Base-by-base conservation (phyloP, 371 early-diverging fungal species). In the Saksenaea oblongispora region DNA sequence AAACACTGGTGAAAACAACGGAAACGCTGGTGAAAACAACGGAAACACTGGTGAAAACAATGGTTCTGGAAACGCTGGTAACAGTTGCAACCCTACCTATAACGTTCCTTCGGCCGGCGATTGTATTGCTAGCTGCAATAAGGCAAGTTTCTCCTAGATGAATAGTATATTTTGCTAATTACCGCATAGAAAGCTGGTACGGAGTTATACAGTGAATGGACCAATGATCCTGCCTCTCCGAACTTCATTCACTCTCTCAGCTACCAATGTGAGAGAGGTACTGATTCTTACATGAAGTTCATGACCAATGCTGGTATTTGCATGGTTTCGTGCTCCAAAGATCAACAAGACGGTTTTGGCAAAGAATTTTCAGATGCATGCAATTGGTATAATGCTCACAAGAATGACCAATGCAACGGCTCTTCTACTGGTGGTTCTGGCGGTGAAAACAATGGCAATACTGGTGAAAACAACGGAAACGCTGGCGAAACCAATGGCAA, bases 231-330 rank as follows among this genome's bases (percentile, higher is more conserved):
- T 34, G 61, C 59, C 17, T 74, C 73, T 18, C 62, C 71, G 14
- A 61, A 70, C 37, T 74, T 72, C 54, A 62, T 78, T 34, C 39
- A 64, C 24, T 78, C 75, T 1, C 65, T 75, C 15, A 15, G 61
- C 3, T 67, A 64, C 41, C 61, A 67, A 61, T 75, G 73, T 51
- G 68, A 66, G 34, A 63, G 67, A 34, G 64, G 60, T 8, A 58
- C 66, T 22, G 27, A 63, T 42, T 65, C 72, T 14, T 73, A 72
- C 18, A 35, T 14, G 0, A 36, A 64, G 13, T 78, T 75, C 62
- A 75, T 75, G 75, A 78, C 71, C 27, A 54, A 60, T 11, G 75
- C 71, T 34, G 75, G 78, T 35, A 72, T 65, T 24, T 78, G 78
- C 59, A 71, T 73, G 71, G 58, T 59, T n/a, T 62, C 54, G 1